A percentile compares a stretch with the other conserved stretches of the same genome.
Conservation (phyloP, 768 basidiomycete genomes). For the Auricularia cornea region DNA sequence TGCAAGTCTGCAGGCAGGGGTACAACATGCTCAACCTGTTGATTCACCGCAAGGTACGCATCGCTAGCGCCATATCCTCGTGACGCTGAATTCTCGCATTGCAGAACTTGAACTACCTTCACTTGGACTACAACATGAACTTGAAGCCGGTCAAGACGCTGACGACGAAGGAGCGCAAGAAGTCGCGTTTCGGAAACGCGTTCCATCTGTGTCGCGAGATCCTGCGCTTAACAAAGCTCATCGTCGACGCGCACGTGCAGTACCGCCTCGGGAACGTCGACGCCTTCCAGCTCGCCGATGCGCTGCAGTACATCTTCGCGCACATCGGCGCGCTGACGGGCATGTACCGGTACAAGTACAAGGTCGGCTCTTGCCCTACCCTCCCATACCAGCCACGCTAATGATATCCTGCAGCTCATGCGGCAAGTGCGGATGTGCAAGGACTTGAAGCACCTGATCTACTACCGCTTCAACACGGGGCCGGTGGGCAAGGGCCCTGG, state of each 20-base stretch:
- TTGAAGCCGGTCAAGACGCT: slow-evolving; percentile 96
- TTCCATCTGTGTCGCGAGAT: slow-evolving; percentile 99
- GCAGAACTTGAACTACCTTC: slow-evolving; percentile 86
- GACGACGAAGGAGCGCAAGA: slow-evolving; percentile 98
- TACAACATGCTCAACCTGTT: slow-evolving; percentile 99
- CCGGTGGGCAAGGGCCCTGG: slow-evolving; percentile 99
- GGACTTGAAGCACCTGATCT: slow-evolving; percentile 96
- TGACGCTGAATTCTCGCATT: not conserved
- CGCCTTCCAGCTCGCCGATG: slow-evolving; percentile 98
- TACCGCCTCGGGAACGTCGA: slow-evolving; percentile 98
- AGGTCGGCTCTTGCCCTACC: slow-evolving; percentile 38
- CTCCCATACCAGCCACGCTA: not conserved
- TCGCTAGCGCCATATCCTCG: not conserved
- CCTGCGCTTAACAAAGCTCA: slow-evolving; percentile 91
- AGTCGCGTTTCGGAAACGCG: slow-evolving; percentile 99
- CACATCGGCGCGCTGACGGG: slow-evolving; percentile 98
- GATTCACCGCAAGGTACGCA: slow-evolving; percentile 89
- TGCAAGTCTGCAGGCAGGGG: slow-evolving; percentile 97
- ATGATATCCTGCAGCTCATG: slow-evolving; percentile 59
- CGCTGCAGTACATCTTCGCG: slow-evolving; percentile 93
- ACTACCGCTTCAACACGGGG: slow-evolving; percentile 99
- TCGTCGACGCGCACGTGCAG: slow-evolving; percentile 98
- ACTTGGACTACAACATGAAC: slow-evolving; percentile 98
- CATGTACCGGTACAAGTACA: slow-evolving; percentile 99
- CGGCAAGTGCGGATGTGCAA: slow-evolving; percentile 99